phyloP scores from a whole-genome alignment of 2,329 filamentous ascomycete genomes.

The Emydomyces testavorans region DNA sequence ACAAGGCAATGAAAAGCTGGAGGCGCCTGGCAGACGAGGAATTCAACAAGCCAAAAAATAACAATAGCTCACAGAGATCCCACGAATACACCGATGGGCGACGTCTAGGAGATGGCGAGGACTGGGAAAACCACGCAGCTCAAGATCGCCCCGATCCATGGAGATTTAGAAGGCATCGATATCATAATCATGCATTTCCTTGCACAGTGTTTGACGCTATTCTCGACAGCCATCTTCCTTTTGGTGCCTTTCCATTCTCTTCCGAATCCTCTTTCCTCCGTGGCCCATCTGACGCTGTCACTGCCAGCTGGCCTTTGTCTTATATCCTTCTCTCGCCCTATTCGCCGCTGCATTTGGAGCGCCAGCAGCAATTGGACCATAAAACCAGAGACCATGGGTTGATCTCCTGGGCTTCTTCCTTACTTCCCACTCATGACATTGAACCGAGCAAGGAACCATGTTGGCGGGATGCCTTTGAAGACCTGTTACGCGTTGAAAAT shows the following conservation, averaged over 20 bases:
- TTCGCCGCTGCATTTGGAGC: constrained; percentile 45
- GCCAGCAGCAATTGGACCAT: constrained; percentile 27
- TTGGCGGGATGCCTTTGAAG: constrained; percentile 50
- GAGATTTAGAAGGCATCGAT: constrained; percentile 16
- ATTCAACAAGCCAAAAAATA: constrained; percentile 1
- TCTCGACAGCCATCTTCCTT: constrained; percentile 26
- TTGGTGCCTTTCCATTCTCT: constrained; percentile 24
- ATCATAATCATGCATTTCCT: constrained; percentile 18
- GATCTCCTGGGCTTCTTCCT: constrained; percentile 28
- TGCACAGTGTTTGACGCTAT: constrained; percentile 27
- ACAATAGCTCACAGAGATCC: background rate
- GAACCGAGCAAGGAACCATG: constrained; percentile 29
- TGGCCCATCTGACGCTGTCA: constrained; percentile 26
- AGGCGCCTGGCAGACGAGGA: constrained; percentile 10
- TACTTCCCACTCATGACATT: constrained; percentile 24
- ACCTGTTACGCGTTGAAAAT: constrained; percentile 42
- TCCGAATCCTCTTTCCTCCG: constrained; percentile 24
- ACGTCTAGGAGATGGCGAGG: background rate
- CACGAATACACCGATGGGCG: background rate
- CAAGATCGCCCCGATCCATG: constrained; percentile 5
- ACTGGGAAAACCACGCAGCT: background rate
- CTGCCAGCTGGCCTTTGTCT: constrained; percentile 30
- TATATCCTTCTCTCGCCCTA: constrained; percentile 42
- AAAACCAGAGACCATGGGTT: constrained; percentile 22
- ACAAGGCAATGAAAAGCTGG: constrained; percentile 8